Evolutionary conservation across 148 eudicot genomes (phyloP).

Genomic region (Fagopyrum homotropicum): DNA sequence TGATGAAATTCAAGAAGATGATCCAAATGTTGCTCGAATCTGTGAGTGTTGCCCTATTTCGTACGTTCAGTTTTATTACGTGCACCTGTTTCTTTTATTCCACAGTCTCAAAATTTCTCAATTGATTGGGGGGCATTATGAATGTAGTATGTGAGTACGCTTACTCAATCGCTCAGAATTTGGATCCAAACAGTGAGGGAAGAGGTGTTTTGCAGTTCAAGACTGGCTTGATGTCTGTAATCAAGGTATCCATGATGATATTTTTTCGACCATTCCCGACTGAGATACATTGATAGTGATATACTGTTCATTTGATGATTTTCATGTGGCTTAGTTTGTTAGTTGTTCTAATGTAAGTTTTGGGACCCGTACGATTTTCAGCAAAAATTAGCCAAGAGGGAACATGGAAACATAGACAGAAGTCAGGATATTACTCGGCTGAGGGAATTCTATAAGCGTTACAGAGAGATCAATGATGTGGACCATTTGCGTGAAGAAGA

Average conservation of each 20-base stretch:
- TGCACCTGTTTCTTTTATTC: background rate
- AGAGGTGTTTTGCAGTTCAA: slow-evolving; percentile 97
- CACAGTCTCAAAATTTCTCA: background rate
- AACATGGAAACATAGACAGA: slow-evolving; percentile 85
- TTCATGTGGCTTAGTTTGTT: background rate
- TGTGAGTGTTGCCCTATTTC: slow-evolving; percentile 32
- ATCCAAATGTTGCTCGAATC: slow-evolving; percentile 82
- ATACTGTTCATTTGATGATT: background rate
- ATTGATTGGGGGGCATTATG: background rate
- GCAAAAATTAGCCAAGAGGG: slow-evolving; percentile 98
- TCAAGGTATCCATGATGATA: slow-evolving; percentile 52
- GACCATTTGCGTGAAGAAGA: slow-evolving; percentile 89
- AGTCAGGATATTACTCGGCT: slow-evolving; percentile 88
- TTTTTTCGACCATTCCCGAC: background rate
- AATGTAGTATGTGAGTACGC: slow-evolving; percentile 92
- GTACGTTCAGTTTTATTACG: background rate
- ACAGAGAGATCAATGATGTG: slow-evolving; percentile 63
- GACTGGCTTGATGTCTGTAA: slow-evolving; percentile 97
- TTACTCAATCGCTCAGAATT: slow-evolving; percentile 86
- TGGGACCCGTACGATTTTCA: slow-evolving; percentile 23
- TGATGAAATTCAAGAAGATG: slow-evolving; percentile 93
- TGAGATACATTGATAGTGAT: background rate
- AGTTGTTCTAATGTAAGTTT: background rate
- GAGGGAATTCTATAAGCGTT: slow-evolving; percentile 73
- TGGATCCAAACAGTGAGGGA: slow-evolving; percentile 97